phyloP scores from a whole-genome alignment of 495 filamentous ascomycete genomes.

The Penicillium taxi region DNA sequence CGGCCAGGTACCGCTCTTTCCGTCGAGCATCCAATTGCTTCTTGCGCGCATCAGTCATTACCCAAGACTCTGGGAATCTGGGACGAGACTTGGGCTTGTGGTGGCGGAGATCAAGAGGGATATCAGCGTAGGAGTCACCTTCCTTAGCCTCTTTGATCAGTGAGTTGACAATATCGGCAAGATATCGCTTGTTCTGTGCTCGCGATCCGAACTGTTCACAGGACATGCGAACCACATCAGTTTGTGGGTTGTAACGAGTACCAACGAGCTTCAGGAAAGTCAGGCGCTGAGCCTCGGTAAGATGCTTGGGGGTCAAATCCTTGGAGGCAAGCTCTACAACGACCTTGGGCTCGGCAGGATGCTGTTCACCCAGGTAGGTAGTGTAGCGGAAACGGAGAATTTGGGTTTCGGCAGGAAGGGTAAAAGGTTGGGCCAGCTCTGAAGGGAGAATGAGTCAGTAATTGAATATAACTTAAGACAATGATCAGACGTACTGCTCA shows the following conservation, averaged over 20 bases:
- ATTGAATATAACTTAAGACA: too few relatives aligned
- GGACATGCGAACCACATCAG: conserved; percentile 77
- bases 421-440: conserved; percentile 80
- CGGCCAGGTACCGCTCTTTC: conserved; percentile 27
- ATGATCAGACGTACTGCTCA: conserved; percentile 57
- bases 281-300: conserved; percentile 57
- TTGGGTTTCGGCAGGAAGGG: conserved; percentile 52
- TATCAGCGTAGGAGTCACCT: conserved; percentile 75
- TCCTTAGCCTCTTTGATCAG: conserved; percentile 74
- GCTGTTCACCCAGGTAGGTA: conserved; percentile 89
- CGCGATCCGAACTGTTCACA: conserved; percentile 80
- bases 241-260: conserved; percentile 82
- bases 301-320: conserved; percentile 52
- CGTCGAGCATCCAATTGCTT: conserved; percentile 54
- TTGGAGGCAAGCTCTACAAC: conserved; percentile 75
- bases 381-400: conserved; percentile 92
- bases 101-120: conserved; percentile 87
- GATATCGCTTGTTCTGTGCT: conserved; percentile 93
- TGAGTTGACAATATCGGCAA: conserved; percentile 66
- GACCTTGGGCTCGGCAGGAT: conserved; percentile 87
- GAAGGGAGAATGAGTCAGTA: too few relatives aligned
- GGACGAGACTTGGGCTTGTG: conserved; percentile 60
- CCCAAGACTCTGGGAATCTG: conserved; percentile 76
- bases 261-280: conserved; percentile 87
- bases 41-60: conserved; percentile 61